Evolutionary conservation across 2,329 filamentous ascomycete species (phyloP).

Genomic region (Arthrobotrys sphaeroides): DNA sequence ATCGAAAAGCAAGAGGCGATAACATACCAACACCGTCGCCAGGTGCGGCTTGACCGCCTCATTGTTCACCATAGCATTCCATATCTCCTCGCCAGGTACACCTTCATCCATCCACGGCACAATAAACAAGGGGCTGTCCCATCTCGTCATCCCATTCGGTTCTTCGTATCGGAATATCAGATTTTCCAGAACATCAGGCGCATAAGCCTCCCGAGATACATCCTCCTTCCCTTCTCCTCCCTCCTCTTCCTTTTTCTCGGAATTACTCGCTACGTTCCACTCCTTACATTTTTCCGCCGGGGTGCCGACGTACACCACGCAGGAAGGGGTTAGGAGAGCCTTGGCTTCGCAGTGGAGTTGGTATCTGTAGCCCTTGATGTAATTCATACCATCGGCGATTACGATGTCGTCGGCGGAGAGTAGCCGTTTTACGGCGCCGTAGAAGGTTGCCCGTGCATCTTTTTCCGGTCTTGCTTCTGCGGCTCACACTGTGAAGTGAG

Average conservation of each 20-base stretch:
- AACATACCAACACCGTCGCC: conserved; percentile 72
- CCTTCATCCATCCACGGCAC: conserved; percentile 77
- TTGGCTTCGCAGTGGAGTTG: conserved; percentile 87
- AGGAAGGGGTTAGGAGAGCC: conserved; percentile 77
- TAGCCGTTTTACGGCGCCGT: conserved; percentile 79
- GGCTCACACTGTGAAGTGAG: conserved; percentile 36
- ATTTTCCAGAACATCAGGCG: conserved; percentile 75
- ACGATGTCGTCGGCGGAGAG: conserved; percentile 78
- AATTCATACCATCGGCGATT: conserved; percentile 81
- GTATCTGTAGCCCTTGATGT: conserved; percentile 90
- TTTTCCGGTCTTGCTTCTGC: conserved; percentile 69
- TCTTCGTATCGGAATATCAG: conserved; percentile 85
- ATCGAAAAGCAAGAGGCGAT: neutral
- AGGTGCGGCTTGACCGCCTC: conserved; percentile 76
- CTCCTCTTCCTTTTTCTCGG: conserved; percentile 54
- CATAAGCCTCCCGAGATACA: conserved; percentile 63
- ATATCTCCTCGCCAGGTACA: conserved; percentile 72
- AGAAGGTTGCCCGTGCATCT: conserved; percentile 78
- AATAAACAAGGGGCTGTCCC: conserved; percentile 85
- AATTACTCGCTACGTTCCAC: conserved; percentile 67
- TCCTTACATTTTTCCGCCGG: conserved; percentile 64
- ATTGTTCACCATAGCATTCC: conserved; percentile 73
- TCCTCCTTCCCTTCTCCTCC: conserved; percentile 58
- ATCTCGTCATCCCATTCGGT: conserved; percentile 83
- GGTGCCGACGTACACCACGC: conserved; percentile 70